phyloP scores from a whole-genome alignment of 768 basidiomycete species.

The Podaxis sp. region DNA sequence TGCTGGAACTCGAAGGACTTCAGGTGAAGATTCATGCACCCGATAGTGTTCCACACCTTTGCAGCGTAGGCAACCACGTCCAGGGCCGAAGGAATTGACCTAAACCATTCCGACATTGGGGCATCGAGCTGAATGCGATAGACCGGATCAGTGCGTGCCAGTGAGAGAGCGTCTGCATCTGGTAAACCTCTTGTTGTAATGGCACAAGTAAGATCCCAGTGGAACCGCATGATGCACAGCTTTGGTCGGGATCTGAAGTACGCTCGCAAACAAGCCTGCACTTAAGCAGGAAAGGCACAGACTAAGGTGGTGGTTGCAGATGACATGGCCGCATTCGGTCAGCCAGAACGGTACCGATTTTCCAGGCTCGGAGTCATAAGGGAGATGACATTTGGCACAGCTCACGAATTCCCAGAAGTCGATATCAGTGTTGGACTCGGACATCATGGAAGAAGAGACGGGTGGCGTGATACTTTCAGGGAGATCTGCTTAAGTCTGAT shows the following conservation, averaged over 20 bases:
- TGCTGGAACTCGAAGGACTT: slow-evolving; percentile 61
- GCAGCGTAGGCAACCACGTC: slow-evolving; percentile 64
- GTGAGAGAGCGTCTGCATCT: neutral
- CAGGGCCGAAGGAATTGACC: slow-evolving; percentile 52
- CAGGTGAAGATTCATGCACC: neutral
- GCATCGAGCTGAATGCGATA: slow-evolving; percentile 54
- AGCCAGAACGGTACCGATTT: slow-evolving; percentile 79
- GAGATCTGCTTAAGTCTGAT: neutral
- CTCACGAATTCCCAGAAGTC: slow-evolving; percentile 81
- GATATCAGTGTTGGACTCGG: slow-evolving; percentile 29
- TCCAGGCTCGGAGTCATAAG: slow-evolving; percentile 50
- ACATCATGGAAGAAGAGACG: slow-evolving; percentile 27
- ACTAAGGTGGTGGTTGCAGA: slow-evolving; percentile 88
- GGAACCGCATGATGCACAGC: slow-evolving; percentile 65
- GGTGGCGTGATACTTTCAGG: no score
- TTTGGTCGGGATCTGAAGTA: slow-evolving; percentile 63
- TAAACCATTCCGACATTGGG: slow-evolving; percentile 84
- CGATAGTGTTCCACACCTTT: slow-evolving; percentile 40
- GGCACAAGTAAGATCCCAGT: slow-evolving; percentile 64
- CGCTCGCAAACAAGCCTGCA: neutral
- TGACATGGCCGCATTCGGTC: slow-evolving; percentile 82
- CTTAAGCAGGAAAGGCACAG: slow-evolving; percentile 15
- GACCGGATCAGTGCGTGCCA: neutral
- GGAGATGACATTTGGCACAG: slow-evolving; percentile 67
- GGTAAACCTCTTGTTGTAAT: slow-evolving; percentile 65